Percentiles rank a stretch among this genome's conserved stretches.
Evolutionary conservation across 139 green algal species (phyloP).

Genomic region (Chlamydomonas applanata): DNA sequence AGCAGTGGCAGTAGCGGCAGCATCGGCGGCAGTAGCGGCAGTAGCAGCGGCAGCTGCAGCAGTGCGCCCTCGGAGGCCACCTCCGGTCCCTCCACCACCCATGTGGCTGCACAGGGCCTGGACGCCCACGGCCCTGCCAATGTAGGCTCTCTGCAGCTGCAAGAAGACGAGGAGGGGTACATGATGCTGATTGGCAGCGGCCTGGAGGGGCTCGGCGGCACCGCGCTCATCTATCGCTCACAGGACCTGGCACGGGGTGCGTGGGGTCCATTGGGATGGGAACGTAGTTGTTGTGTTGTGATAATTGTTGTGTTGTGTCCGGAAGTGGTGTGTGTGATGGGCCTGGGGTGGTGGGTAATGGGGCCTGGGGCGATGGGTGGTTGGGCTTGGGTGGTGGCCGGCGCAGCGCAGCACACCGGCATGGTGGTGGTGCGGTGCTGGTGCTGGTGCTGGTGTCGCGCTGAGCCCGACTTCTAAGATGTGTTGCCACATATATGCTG

Average conservation of each 20-base stretch:
- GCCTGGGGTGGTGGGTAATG: no score
- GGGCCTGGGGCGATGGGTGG: no score
- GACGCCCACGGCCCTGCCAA: not conserved
- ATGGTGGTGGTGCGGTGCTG: no score
- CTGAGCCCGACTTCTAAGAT: no score
- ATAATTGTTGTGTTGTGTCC: no score
- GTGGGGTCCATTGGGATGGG: no score
- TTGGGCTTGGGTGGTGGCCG: no score
- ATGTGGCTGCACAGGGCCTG: not conserved
- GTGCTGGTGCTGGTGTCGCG: no score
- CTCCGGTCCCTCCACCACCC: not conserved
- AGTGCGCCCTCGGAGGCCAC: not conserved
- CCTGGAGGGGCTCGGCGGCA: slow-evolving; percentile 41
- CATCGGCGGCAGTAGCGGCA: not conserved
- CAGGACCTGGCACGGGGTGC: slow-evolving; percentile 8
- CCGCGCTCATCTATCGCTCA: slow-evolving; percentile 50
- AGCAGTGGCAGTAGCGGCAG: no score
- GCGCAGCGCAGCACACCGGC: no score
- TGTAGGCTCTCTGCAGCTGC: not conserved
- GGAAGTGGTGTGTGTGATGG: slow-evolving; percentile 4
- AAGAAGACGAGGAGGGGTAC: slow-evolving; percentile 7
- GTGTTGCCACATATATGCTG: no score
- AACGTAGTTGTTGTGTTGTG: no score
- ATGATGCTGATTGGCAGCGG: slow-evolving; percentile 56
- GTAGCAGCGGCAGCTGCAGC: not conserved